A percentile compares a stretch with the other conserved stretches of the same genome.
These are phyloP conservation scores for Eucalyptus leucophloia DNA, from an alignment of 345 rosid genomes.

Conservation along the genomic window DNA sequence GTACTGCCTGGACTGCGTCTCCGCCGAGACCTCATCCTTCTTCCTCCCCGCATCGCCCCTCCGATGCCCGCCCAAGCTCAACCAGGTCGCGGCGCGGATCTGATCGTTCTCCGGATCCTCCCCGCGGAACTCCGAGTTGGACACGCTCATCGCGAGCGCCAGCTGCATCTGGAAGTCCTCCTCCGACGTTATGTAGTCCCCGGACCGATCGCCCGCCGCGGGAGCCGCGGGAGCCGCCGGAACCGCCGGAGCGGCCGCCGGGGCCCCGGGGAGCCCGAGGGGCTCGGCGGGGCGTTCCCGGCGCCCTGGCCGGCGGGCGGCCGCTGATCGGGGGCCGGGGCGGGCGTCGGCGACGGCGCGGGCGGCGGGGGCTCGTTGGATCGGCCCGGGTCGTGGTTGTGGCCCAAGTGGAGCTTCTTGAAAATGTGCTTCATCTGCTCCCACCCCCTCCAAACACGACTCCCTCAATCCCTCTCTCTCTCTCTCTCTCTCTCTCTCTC, in stretches of 20 bases:
- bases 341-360: neutral
- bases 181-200: constrained; percentile 71
- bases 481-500: neutral
- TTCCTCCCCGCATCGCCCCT: constrained; percentile 43
- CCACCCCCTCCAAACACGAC: neutral
- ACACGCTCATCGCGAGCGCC: constrained; percentile 92
- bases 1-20: constrained; percentile 75
- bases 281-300: constrained; percentile 23
- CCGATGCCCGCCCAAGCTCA: constrained; percentile 60
- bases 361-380: constrained; percentile 50
- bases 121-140: constrained; percentile 56
- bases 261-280: constrained; percentile 26
- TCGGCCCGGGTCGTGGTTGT: constrained; percentile 58
- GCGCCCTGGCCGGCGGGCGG: neutral
- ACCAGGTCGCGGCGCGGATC: constrained; percentile 78
- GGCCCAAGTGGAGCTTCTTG: constrained; percentile 81
- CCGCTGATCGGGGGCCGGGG: neutral
- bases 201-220: constrained; percentile 4
- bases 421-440: constrained; percentile 82
- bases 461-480: neutral
- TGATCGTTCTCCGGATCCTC: constrained; percentile 74
- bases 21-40: constrained; percentile 45
- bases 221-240: neutral
- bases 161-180: constrained; percentile 96
- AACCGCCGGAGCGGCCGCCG: neutral